Percentiles rank a stretch among this genome's conserved stretches.
Evolutionary conservation across 805 yeast genomes (phyloP).

Genomic region (Lachancea mirantina): DNA sequence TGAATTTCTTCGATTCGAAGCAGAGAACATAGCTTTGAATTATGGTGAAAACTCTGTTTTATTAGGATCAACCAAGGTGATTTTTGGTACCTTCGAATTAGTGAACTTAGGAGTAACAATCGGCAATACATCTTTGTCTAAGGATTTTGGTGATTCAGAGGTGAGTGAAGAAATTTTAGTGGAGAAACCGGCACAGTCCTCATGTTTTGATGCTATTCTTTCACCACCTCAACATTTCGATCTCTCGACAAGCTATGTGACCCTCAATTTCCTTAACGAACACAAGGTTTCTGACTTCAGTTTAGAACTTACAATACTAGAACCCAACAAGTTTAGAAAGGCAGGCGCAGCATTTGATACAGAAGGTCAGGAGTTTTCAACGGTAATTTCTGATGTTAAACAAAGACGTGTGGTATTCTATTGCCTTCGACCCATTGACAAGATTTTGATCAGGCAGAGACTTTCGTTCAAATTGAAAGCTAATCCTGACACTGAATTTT

Average conservation of each 20-base stretch:
- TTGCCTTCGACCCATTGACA: slow-evolving; percentile 11
- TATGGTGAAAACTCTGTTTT: slow-evolving; percentile 7
- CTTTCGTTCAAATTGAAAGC: slow-evolving; percentile 11
- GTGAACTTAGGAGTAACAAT: slow-evolving; percentile 20
- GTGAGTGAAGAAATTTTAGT: slow-evolving; percentile 4
- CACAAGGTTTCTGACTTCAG: slow-evolving; percentile 7
- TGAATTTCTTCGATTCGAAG: slow-evolving; percentile 13
- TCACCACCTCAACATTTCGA: slow-evolving; percentile 13
- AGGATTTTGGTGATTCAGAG: slow-evolving; percentile 15
- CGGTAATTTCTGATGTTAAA: slow-evolving; percentile 4
- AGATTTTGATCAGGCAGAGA: slow-evolving; percentile 14
- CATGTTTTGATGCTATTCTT: slow-evolving; percentile 16
- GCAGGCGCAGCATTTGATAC: slow-evolving; percentile 6
- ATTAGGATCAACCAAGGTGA: slow-evolving; percentile 17
- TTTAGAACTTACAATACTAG: slow-evolving; percentile 7
- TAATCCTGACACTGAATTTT: slow-evolving; percentile 8
- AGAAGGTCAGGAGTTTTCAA: slow-evolving; percentile 4
- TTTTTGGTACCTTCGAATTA: slow-evolving; percentile 20
- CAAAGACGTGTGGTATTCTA: slow-evolving; percentile 14
- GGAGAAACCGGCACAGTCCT: slow-evolving; percentile 13
- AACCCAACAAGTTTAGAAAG: not conserved
- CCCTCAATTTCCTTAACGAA: slow-evolving; percentile 11
- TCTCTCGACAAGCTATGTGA: slow-evolving; percentile 17
- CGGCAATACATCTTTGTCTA: slow-evolving; percentile 22
- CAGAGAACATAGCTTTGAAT: slow-evolving; percentile 6